Conservation (phyloP, 2,329 filamentous ascomycete species). For the Alternaria angustiovoidea region DNA sequence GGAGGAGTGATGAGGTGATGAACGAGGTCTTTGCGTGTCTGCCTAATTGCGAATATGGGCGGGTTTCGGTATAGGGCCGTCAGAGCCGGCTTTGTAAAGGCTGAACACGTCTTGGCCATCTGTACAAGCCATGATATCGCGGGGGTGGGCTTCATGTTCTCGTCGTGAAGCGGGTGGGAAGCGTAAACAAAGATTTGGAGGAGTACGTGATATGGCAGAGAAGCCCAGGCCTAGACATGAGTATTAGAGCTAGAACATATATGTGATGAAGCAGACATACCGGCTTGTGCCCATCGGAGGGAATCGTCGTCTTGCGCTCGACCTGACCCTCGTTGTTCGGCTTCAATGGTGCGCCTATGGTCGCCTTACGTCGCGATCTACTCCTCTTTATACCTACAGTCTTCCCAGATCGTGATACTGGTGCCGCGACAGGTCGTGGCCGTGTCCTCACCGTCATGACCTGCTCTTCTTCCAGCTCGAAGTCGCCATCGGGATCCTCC, state of each 20-base stretch:
- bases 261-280: neutral
- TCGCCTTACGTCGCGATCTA: conserved; percentile 19
- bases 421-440: conserved; percentile 13
- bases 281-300: conserved; percentile 37
- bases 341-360: conserved; percentile 40
- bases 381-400: conserved; percentile 13
- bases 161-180: conserved; percentile 64
- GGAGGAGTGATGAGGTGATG: conserved; percentile 64
- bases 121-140: conserved; percentile 70
- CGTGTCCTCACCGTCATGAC: conserved; percentile 18
- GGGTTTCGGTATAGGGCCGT: conserved; percentile 76
- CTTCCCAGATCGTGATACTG: conserved; percentile 21
- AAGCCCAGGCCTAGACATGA: conserved; percentile 42
- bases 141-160: conserved; percentile 53
- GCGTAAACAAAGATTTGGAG: conserved; percentile 74
- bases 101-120: conserved; percentile 66
- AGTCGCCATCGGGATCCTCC: conserved; percentile 37
- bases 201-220: conserved; percentile 73
- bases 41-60: conserved; percentile 64
- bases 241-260: neutral
- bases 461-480: conserved; percentile 30
- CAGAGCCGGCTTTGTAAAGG: conserved; percentile 76
- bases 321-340: conserved; percentile 21
- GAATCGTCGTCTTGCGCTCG: conserved; percentile 25
- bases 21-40: conserved; percentile 56